Base-by-base conservation (phyloP, 495 filamentous ascomycete species). In the Penicillium salamii region DNA sequence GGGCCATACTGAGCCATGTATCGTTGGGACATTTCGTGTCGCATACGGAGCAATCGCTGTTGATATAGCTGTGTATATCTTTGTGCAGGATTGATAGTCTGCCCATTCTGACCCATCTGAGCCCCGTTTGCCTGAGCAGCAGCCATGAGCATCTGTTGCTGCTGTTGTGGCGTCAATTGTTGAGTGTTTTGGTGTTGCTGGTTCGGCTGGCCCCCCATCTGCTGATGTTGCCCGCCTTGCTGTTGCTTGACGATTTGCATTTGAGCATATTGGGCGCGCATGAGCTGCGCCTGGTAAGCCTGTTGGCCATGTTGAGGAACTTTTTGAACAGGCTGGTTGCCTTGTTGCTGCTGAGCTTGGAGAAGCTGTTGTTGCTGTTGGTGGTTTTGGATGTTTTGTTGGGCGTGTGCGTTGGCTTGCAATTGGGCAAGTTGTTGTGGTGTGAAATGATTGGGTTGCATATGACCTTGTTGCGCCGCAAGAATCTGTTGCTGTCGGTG, bases 401-500 rank as follows among this genome's bases (percentile, higher is more conserved):
- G 79, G 13, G 75, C 71, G 13, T 77, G 76, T 21, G 67, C 67
- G 38, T 64, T 70, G 18, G 74, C 72, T 32, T 74, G 69, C 42
- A 74, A 37, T 21, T 75, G 69, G 41, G 73, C 69, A 46, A 74
- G 49, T 42, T 78, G 74, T 49, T 77, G 72, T 1, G 72, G 71
- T 3, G 67, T 70, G 19, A 68, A 78, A 62, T 67, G 78, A 54
- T 45, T 63, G 54, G 51, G 70, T 43, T 53, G 73, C 23, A 69
- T 62, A 53, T 76, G 71, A 9, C 68, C 68, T 47, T 78, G 68
- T 39, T 68, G 66, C 51, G 72, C 72, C 42, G 70, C 69, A 39
- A 77, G 55, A 58, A 85, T 68, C 36, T 79, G 74, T 24, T 77
- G 75, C 42, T 69, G 76, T 61, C 82, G 74, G 29, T 71, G 74